phyloP scores from a whole-genome alignment of 371 early-diverging fungal genomes.

The Mortierella sp. region DNA sequence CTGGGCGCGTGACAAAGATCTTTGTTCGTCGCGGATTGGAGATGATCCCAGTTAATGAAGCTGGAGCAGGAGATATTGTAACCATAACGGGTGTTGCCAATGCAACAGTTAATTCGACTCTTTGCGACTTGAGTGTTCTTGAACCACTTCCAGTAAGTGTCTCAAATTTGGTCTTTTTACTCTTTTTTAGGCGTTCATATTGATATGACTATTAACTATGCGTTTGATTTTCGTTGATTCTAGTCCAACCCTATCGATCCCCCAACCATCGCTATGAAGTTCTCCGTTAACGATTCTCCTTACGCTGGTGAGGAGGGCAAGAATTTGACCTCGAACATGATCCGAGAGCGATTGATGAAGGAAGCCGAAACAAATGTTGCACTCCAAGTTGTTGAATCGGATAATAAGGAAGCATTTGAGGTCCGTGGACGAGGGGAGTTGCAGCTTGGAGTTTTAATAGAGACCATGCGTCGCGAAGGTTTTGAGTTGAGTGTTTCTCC shows the following conservation, averaged over 20 bases:
- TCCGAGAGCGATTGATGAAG: slow-evolving; percentile 76
- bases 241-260: slow-evolving; percentile 79
- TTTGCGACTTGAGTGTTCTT: slow-evolving; percentile 68
- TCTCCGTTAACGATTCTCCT: slow-evolving; percentile 86
- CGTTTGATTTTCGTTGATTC: neutral
- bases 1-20: slow-evolving; percentile 78
- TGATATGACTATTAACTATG: neutral
- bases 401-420: slow-evolving; percentile 76
- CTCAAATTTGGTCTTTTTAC: neutral
- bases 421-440: slow-evolving; percentile 88
- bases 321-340: slow-evolving; percentile 78
- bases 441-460: slow-evolving; percentile 85
- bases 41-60: slow-evolving; percentile 74
- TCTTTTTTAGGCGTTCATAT: too few species aligned
- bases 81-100: slow-evolving; percentile 78
- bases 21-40: slow-evolving; percentile 78
- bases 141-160: slow-evolving; percentile 67
- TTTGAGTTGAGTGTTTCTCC: slow-evolving; percentile 85
- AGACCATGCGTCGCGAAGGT: slow-evolving; percentile 90
- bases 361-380: slow-evolving; percentile 87
- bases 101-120: slow-evolving; percentile 81
- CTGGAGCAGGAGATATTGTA: slow-evolving; percentile 89
- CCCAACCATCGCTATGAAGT: slow-evolving; percentile 85
- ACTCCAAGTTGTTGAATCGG: slow-evolving; percentile 69
- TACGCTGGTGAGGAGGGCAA: slow-evolving; percentile 83